Conservation (phyloP, 495 filamentous ascomycete species). For the Amniculicola lignicola region DNA sequence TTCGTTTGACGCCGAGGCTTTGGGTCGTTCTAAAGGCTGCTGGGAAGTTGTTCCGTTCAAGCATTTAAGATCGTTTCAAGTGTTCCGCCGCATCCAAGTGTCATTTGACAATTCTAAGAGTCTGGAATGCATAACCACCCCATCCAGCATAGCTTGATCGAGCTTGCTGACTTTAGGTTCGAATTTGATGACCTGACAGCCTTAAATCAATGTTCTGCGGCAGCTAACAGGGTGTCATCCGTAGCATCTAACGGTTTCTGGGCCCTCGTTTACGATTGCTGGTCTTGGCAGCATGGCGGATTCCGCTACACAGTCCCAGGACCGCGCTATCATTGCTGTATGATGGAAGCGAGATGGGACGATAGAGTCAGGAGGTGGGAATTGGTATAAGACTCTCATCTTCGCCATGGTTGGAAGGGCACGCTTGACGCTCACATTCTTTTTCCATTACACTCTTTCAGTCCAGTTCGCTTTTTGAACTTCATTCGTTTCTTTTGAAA, state of each 20-base stretch:
- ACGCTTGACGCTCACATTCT: constrained; percentile 27
- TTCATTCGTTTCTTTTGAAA: constrained; percentile 16
- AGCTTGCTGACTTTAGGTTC: too few relatives aligned
- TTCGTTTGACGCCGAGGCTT: constrained; percentile 26
- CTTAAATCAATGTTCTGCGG: constrained; percentile 11
- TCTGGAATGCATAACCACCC: neutral
- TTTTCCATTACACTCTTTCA: constrained; percentile 21
- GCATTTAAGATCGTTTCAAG: constrained; percentile 16
- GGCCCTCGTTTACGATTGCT: too few relatives aligned
- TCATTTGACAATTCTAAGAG: constrained; percentile 2
- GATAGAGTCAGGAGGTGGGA: neutral
- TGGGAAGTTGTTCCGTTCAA: neutral
- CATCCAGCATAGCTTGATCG: too few relatives aligned
- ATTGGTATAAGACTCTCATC: constrained; percentile 19
- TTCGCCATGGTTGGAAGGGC: constrained; percentile 2
- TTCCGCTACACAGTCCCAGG: neutral
- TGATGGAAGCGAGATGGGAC: neutral
- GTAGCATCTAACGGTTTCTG: too few relatives aligned
- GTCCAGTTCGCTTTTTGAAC: neutral
- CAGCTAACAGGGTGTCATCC: neutral
- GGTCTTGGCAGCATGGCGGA: constrained; percentile 5
- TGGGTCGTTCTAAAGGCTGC: neutral
- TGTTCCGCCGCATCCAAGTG: neutral
- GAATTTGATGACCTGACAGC: neutral
- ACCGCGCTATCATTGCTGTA: constrained; percentile 7